A percentile compares a stretch with the other conserved stretches of the same genome.
Evolutionary conservation across 805 yeast genomes (phyloP).

Genomic region (Saccharomycopsis vini): DNA sequence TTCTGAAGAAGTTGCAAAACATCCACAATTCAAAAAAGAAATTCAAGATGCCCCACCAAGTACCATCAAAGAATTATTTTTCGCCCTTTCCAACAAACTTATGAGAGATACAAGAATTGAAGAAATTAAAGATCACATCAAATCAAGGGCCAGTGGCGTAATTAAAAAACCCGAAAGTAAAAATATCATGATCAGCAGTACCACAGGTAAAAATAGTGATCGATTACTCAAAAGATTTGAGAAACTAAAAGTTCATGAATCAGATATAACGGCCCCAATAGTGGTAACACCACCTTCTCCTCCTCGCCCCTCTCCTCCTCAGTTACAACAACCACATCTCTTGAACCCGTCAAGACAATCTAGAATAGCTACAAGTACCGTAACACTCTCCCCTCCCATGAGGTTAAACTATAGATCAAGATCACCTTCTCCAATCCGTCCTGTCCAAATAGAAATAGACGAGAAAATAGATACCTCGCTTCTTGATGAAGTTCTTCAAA

Average conservation of each 20-base stretch:
- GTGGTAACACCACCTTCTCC: too few species aligned
- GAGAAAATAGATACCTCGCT: neutral
- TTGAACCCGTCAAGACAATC: neutral
- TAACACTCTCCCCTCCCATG: constrained; percentile 15
- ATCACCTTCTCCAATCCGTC: constrained; percentile 15
- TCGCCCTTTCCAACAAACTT: neutral
- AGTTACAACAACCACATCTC: neutral
- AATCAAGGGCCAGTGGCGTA: neutral
- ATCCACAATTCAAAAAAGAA: neutral
- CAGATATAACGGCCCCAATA: too few species aligned
- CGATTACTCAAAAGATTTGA: constrained; percentile 4
- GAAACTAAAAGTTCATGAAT: constrained; percentile 1
- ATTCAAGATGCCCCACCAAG: neutral
- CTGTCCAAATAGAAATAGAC: constrained; percentile 2
- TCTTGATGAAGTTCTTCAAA: neutral
- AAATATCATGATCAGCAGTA: neutral
- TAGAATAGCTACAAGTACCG: neutral
- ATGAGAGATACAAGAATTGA: neutral
- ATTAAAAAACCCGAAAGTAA: neutral
- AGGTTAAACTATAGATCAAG: constrained; percentile 14
- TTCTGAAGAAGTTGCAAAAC: neutral
- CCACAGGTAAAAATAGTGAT: neutral
- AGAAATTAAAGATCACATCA: neutral
- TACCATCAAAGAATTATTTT: neutral
- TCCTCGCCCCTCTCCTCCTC: neutral